A percentile compares a stretch with the other conserved stretches of the same genome.
These are phyloP conservation scores for Bipolaris sorokiniana DNA, from an alignment of 2,329 filamentous ascomycete genomes.

Conservation along the genomic window DNA sequence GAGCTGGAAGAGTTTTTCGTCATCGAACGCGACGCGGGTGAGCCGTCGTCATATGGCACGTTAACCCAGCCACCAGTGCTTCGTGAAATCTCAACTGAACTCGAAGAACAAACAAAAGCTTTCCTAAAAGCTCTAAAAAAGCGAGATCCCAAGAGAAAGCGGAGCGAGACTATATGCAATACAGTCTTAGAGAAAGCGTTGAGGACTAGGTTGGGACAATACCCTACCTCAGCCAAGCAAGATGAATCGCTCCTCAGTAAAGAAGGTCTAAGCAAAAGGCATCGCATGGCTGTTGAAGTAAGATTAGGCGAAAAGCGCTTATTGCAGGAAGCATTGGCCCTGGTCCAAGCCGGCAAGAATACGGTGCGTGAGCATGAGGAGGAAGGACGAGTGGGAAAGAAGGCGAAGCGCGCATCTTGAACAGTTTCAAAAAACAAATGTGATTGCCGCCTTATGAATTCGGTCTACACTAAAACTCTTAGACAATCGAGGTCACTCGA, in stretches of 20 bases:
- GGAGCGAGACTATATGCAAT: slow-evolving; percentile 13
- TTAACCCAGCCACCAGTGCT: slow-evolving; percentile 18
- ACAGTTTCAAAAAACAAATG: background rate
- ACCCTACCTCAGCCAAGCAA: slow-evolving; percentile 20
- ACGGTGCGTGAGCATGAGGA: background rate
- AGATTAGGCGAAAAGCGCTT: slow-evolving; percentile 29
- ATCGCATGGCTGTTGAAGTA: slow-evolving; percentile 28
- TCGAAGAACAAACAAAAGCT: slow-evolving; percentile 27
- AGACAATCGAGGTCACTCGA: too few species aligned
- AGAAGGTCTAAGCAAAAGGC: slow-evolving; percentile 14
- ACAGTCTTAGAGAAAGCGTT: slow-evolving; percentile 15
- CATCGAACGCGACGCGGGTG: slow-evolving; percentile 33
- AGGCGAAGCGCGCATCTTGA: background rate
- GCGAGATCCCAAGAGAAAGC: slow-evolving; percentile 22
- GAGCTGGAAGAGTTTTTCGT: slow-evolving; percentile 28
- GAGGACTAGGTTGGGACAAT: slow-evolving; percentile 20
- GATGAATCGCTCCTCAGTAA: slow-evolving; percentile 21
- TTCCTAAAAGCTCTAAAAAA: slow-evolving; percentile 25
- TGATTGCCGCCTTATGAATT: too few species aligned
- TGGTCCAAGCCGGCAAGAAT: background rate
- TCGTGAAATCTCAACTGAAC: slow-evolving; percentile 20
- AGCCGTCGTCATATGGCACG: slow-evolving; percentile 26
- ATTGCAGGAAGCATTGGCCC: slow-evolving; percentile 23
- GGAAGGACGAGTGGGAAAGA: background rate
- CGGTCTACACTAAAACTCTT: too few species aligned